Evolutionary conservation across 75 land plant species (phyloP).

Genomic region (Cupressus sempervirens): DNA sequence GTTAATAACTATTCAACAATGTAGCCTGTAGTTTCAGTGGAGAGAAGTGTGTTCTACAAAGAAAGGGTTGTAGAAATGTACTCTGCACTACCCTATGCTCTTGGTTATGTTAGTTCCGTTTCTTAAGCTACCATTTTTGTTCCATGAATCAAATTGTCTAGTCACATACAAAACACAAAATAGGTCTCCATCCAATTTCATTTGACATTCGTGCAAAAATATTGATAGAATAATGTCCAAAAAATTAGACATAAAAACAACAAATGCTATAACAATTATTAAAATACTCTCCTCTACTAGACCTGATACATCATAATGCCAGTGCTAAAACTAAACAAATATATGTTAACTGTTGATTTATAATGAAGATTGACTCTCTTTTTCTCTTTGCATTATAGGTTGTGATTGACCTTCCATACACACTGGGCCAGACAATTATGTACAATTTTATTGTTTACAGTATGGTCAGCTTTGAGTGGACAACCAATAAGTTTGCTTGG

Average conservation of each 20-base stretch:
- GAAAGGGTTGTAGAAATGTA: slow-evolving; percentile 89
- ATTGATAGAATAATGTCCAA: too few species aligned
- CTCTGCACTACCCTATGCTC: slow-evolving; percentile 73
- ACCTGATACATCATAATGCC: too few species aligned
- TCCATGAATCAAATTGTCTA: not conserved
- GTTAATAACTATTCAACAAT: slow-evolving; percentile 58
- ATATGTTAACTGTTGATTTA: too few species aligned
- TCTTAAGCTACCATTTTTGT: not conserved
- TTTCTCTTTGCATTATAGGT: slow-evolving; percentile 19
- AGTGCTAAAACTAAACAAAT: not conserved
- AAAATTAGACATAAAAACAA: too few species aligned
- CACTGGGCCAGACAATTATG: slow-evolving; percentile 16
- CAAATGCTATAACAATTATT: too few species aligned
- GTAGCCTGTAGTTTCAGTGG: slow-evolving; percentile 68
- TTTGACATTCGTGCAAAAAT: too few species aligned
- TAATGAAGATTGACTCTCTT: not conserved
- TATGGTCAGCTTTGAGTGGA: slow-evolving; percentile 86
- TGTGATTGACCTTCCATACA: slow-evolving; percentile 32
- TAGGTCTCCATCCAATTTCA: too few species aligned
- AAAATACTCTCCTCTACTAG: too few species aligned
- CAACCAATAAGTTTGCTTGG: slow-evolving; percentile 70
- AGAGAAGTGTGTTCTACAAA: slow-evolving; percentile 78
- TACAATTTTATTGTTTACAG: slow-evolving; percentile 25
- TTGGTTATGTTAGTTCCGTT: slow-evolving; percentile 55
- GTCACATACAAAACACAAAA: not conserved